phyloP scores from a whole-genome alignment of 2,329 filamentous ascomycete genomes.

The Cladophialophora bantiana region DNA sequence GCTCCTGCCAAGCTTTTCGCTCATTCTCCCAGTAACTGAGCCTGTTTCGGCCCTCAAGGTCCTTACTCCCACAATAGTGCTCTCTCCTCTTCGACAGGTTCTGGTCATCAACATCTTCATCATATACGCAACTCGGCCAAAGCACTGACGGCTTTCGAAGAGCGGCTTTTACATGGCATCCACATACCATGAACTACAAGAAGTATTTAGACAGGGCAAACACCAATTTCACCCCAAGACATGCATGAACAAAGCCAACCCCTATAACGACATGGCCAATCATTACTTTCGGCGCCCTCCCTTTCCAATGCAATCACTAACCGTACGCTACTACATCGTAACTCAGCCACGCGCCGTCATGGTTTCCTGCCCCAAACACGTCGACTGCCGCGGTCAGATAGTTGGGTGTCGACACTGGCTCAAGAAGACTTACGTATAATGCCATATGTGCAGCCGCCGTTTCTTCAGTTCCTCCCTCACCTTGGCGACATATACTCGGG shows the following conservation, averaged over 20 bases:
- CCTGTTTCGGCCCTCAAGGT: not conserved
- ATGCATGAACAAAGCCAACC: too few relatives aligned
- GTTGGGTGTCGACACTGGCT: not conserved
- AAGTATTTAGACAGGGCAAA: too few relatives aligned
- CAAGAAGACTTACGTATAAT: conserved; percentile 28
- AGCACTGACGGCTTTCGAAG: too few relatives aligned
- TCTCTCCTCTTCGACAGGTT: not conserved
- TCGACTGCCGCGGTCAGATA: conserved; percentile 19
- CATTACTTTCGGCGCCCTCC: too few relatives aligned
- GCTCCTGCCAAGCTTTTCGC: not conserved
- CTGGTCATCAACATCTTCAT: too few relatives aligned
- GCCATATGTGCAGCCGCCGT: conserved; percentile 34
- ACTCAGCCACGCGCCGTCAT: not conserved
- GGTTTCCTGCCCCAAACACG: conserved; percentile 28
- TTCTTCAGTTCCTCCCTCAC: conserved; percentile 38
- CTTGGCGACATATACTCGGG: conserved; percentile 38
- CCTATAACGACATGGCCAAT: too few relatives aligned
- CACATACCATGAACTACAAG: too few relatives aligned
- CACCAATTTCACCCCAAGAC: too few relatives aligned
- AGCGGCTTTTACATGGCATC: too few relatives aligned
- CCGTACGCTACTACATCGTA: not conserved
- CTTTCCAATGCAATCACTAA: not conserved
- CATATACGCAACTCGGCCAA: too few relatives aligned
- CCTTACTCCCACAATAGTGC: not conserved
- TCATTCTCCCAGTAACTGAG: not conserved